Evolutionary conservation across 768 basidiomycete species (phyloP).

Genomic region (Tulasnella sp.): DNA sequence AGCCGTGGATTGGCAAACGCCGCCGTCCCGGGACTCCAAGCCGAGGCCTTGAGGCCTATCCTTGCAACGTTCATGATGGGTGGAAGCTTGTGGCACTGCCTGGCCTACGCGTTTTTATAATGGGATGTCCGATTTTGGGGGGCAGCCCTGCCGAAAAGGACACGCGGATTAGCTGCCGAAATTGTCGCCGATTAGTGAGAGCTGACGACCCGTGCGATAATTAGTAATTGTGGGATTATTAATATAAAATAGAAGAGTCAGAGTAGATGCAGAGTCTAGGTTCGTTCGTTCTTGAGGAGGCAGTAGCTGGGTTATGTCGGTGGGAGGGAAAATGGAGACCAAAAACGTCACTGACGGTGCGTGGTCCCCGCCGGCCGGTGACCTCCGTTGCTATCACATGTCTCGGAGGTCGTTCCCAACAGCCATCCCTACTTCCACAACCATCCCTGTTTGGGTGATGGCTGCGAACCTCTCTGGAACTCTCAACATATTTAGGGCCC

Average conservation of each 20-base stretch:
- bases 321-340: not conserved
- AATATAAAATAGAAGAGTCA: not conserved
- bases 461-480: slow-evolving; percentile 26
- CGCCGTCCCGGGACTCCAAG: not conserved
- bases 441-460: not conserved
- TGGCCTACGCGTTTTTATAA: not conserved
- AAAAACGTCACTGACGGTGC: not conserved
- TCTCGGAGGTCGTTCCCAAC: not conserved
- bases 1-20: not conserved
- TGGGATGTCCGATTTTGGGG: not conserved
- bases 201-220: not conserved
- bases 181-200: not conserved
- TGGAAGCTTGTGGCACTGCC: not conserved
- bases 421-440: not conserved
- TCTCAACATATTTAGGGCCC: slow-evolving; percentile 20
- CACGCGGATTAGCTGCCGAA: slow-evolving; percentile 12
- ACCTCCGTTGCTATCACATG: slow-evolving; percentile 11
- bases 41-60: not conserved
- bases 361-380: not conserved
- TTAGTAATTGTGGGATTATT: not conserved
- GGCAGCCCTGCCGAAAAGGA: not conserved
- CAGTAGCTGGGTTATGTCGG: not conserved
- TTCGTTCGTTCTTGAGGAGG: not conserved
- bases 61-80: not conserved
- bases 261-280: not conserved